A percentile compares a stretch with the other conserved stretches of the same genome.
phyloP scores from a whole-genome alignment of 1,284 basidiomycete species.

The Sphaerobolus stellatus region DNA sequence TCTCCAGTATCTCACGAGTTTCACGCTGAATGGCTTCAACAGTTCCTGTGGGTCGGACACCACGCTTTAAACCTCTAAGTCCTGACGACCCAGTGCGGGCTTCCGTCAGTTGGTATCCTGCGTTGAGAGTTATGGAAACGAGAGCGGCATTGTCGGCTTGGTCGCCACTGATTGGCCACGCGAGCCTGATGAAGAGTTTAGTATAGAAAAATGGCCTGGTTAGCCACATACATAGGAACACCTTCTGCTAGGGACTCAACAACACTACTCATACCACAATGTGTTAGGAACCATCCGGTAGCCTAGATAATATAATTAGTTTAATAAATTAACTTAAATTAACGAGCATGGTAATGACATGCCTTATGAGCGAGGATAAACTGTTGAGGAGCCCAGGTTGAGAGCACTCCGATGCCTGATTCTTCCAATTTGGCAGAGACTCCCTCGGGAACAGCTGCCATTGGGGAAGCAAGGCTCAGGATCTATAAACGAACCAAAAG shows the following conservation, averaged over 20 bases:
- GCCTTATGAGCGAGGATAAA: slow-evolving; percentile 16
- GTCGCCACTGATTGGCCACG: slow-evolving; percentile 25
- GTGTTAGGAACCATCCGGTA: slow-evolving; percentile 19
- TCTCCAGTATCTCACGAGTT: slow-evolving; percentile 15
- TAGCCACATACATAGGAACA: slow-evolving; percentile 15
- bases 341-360: neutral
- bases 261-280: slow-evolving; percentile 16
- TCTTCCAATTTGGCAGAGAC: slow-evolving; percentile 8
- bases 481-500: slow-evolving; percentile 6
- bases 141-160: slow-evolving; percentile 24
- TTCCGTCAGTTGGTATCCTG: slow-evolving; percentile 25
- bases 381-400: slow-evolving; percentile 16
- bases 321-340: neutral
- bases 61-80: neutral
- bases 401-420: slow-evolving; percentile 12
- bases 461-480: slow-evolving; percentile 11
- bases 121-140: slow-evolving; percentile 17
- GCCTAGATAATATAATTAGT: neutral
- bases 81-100: neutral
- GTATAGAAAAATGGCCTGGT: neutral
- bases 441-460: slow-evolving; percentile 11
- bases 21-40: neutral
- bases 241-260: slow-evolving; percentile 15
- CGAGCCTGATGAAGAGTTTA: slow-evolving; percentile 17
- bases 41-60: neutral